These are phyloP conservation scores for Arctostaphylos glauca DNA, from an alignment of 148 eudicot species.

Conservation along the genomic window DNA sequence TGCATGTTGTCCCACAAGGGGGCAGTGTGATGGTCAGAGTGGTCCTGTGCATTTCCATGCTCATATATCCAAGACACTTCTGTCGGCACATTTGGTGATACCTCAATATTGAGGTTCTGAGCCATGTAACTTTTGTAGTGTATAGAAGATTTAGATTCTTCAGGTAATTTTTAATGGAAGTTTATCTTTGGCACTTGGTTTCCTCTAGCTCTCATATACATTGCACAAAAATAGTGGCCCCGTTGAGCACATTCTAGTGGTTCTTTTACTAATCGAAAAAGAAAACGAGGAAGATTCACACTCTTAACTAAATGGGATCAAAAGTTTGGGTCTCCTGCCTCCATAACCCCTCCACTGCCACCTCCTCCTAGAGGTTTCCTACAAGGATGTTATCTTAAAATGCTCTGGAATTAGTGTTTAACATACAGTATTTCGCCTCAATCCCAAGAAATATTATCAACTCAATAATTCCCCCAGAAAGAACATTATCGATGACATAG, in stretches of 20 bases:
- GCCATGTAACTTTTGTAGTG: not conserved
- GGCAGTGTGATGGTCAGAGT: not conserved
- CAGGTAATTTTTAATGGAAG: not conserved
- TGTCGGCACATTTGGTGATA: not conserved
- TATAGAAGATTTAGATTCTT: not conserved
- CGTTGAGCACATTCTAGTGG: not conserved
- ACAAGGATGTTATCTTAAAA: not conserved
- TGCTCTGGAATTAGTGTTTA: not conserved
- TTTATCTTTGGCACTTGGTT: not conserved
- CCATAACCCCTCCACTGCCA: not conserved
- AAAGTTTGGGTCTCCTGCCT: not conserved
- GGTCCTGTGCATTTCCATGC: slow-evolving; percentile 2
- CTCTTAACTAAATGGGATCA: not conserved
- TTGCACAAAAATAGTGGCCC: not conserved
- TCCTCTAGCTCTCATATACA: not conserved
- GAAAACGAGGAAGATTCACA: not conserved
- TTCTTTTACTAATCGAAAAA: not conserved
- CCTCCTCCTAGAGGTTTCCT: not conserved
- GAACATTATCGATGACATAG: not conserved
- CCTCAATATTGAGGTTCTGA: not conserved
- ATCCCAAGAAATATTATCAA: not conserved
- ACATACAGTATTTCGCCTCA: not conserved
- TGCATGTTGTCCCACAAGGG: not conserved
- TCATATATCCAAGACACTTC: not conserved
- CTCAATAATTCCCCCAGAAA: not conserved